These are phyloP conservation scores for Capsaspora owczarzaki DNA, from an alignment of 78 protist species.

Conservation along the genomic window DNA sequence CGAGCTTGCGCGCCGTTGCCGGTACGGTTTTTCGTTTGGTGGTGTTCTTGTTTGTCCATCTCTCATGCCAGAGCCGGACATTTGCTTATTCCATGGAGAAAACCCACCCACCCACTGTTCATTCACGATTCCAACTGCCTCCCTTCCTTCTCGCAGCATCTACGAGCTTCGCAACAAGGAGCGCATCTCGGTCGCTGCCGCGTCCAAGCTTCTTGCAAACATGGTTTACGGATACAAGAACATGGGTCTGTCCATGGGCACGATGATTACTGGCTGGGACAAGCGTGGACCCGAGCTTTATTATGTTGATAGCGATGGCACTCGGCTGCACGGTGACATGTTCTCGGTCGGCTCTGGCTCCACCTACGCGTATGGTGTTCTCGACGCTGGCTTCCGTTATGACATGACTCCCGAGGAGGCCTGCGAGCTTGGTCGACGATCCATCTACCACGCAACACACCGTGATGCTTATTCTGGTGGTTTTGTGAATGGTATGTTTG, in stretches of 20 bases:
- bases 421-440: conserved; percentile 86
- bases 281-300: conserved; percentile 86
- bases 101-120: neutral
- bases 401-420: conserved; percentile 83
- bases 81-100: neutral
- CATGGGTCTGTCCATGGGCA: conserved; percentile 96
- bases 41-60: no score
- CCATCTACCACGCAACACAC: conserved; percentile 97
- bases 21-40: no score
- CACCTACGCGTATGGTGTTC: conserved; percentile 98
- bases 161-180: conserved; percentile 83
- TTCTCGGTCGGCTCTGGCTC: conserved; percentile 99
- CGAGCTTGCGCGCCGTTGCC: conserved; percentile 82
- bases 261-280: conserved; percentile 99
- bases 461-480: conserved; percentile 98
- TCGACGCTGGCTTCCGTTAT: conserved; percentile 66
- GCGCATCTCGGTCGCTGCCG: conserved; percentile 97
- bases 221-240: conserved; percentile 87
- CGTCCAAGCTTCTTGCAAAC: conserved; percentile 93
- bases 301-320: conserved; percentile 95
- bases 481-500: conserved; percentile 58
- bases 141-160: conserved; percentile 7
- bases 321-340: conserved; percentile 76
- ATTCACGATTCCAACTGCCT: neutral
- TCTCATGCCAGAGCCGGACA: no score